These are phyloP conservation scores for Eutypella sp. DNA, from an alignment of 2,329 filamentous ascomycete genomes.

Conservation along the genomic window DNA sequence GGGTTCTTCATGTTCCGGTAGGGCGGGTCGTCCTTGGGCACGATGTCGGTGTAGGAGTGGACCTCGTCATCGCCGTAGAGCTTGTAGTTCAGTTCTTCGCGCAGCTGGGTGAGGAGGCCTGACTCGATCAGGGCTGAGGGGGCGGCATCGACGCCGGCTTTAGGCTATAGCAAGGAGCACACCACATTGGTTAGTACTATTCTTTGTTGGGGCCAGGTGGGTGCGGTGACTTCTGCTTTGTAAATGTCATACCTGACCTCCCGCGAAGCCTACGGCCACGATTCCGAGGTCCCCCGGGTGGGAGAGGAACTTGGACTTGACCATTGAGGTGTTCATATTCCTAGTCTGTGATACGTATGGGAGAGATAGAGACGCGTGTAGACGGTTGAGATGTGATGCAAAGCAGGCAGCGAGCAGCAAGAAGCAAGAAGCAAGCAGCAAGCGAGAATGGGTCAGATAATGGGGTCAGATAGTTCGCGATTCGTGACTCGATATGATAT, in stretches of 20 bases:
- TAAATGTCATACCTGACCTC: constrained; percentile 69
- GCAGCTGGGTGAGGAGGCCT: constrained; percentile 78
- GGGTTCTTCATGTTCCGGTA: constrained; percentile 95
- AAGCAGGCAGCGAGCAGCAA: not conserved
- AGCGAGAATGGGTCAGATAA: too few relatives aligned
- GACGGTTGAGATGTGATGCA: not conserved
- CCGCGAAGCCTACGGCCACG: constrained; percentile 93
- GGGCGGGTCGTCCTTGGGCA: constrained; percentile 68
- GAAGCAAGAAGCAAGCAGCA: too few relatives aligned
- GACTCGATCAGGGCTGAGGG: constrained; percentile 84
- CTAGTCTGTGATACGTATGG: not conserved
- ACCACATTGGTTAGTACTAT: not conserved
- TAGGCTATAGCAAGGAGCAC: constrained; percentile 63
- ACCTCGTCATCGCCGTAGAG: constrained; percentile 79
- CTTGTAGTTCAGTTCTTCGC: constrained; percentile 81
- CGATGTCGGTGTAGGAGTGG: constrained; percentile 73
- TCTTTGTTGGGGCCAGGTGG: too few relatives aligned
- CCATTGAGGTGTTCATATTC: constrained; percentile 48
- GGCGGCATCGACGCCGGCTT: constrained; percentile 85
- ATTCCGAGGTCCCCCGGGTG: constrained; percentile 78
- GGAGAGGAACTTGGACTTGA: constrained; percentile 70
- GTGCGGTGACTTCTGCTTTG: not conserved
- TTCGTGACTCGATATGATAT: too few relatives aligned
- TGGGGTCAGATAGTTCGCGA: too few relatives aligned
- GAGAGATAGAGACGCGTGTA: not conserved